A percentile compares a stretch with the other conserved stretches of the same genome.
Evolutionary conservation across 768 basidiomycete genomes (phyloP).

Genomic region (Suillus plorans): DNA sequence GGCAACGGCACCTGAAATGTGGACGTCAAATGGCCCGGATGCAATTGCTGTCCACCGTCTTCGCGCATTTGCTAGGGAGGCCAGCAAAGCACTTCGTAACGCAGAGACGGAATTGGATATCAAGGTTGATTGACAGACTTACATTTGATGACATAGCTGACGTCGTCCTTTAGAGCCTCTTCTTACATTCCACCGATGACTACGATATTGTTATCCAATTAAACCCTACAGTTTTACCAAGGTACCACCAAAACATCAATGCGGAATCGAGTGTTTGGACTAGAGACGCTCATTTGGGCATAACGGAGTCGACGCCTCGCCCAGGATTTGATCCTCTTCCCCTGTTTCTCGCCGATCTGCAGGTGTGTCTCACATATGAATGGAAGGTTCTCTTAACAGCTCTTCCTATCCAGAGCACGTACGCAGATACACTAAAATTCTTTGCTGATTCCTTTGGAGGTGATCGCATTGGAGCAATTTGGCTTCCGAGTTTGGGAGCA

Average conservation of each 20-base stretch:
- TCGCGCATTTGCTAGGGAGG: conserved; percentile 71
- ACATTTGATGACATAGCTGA: conserved; percentile 4
- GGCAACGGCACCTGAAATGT: conserved; percentile 39
- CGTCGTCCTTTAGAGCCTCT: conserved; percentile 58
- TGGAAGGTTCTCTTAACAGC: background rate
- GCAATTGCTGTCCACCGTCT: conserved; percentile 73
- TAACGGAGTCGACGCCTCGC: conserved; percentile 29
- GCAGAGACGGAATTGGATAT: conserved; percentile 54
- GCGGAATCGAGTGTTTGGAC: conserved; percentile 49
- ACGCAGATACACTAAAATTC: conserved; percentile 73
- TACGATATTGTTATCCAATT: conserved; percentile 87
- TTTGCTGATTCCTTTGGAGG: conserved; percentile 88
- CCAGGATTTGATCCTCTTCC: conserved; percentile 83
- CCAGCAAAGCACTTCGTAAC: conserved; percentile 56
- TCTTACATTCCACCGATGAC: conserved; percentile 78
- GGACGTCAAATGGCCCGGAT: conserved; percentile 71
- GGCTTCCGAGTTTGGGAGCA: conserved; percentile 72
- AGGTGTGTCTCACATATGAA: conserved; percentile 44
- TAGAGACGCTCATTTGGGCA: conserved; percentile 25
- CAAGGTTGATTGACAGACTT: conserved; percentile 43
- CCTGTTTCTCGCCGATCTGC: conserved; percentile 66
- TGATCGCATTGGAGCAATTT: conserved; percentile 74
- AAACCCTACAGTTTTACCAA: conserved; percentile 59
- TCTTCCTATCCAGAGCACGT: conserved; percentile 50
- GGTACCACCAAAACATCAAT: conserved; percentile 71